Evolutionary conservation across 257 asterid genomes (phyloP).

Genomic region (Scutellaria baicalensis): DNA sequence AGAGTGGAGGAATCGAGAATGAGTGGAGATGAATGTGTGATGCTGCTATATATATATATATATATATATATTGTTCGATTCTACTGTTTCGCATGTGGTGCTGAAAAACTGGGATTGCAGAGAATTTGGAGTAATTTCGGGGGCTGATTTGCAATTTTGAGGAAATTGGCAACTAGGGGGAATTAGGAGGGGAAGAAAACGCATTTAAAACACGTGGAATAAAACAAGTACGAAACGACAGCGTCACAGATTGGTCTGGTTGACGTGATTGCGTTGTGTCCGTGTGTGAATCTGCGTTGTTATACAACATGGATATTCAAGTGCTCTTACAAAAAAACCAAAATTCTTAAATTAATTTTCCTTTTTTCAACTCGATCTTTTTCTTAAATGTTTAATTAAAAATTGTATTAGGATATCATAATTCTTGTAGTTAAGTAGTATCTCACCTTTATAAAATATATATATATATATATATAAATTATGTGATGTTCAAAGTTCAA

Average conservation of each 20-base stretch:
- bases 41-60: too few relatives aligned
- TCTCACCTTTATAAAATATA: too few relatives aligned
- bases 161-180: constrained; percentile 2
- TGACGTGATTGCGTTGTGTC: not conserved
- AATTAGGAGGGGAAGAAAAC: not conserved
- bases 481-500: too few relatives aligned
- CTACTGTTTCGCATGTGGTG: not conserved
- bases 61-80: constrained; percentile 18
- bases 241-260: not conserved
- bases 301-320: too few relatives aligned
- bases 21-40: constrained; percentile 2
- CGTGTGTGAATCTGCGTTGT: not conserved
- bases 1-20: not conserved
- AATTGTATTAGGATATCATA: too few relatives aligned
- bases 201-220: constrained; percentile 28
- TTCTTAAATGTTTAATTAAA: too few relatives aligned
- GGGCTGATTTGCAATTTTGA: not conserved
- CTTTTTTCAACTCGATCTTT: too few relatives aligned
- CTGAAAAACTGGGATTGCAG: not conserved
- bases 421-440: too few relatives aligned
- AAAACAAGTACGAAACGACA: not conserved
- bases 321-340: not conserved
- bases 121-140: not conserved
- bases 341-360: too few relatives aligned
- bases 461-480: too few relatives aligned